Percentiles rank a stretch among this genome's conserved stretches.
Conservation (phyloP, 2,329 filamentous ascomycete genomes). For the Colletotrichum lini region DNA sequence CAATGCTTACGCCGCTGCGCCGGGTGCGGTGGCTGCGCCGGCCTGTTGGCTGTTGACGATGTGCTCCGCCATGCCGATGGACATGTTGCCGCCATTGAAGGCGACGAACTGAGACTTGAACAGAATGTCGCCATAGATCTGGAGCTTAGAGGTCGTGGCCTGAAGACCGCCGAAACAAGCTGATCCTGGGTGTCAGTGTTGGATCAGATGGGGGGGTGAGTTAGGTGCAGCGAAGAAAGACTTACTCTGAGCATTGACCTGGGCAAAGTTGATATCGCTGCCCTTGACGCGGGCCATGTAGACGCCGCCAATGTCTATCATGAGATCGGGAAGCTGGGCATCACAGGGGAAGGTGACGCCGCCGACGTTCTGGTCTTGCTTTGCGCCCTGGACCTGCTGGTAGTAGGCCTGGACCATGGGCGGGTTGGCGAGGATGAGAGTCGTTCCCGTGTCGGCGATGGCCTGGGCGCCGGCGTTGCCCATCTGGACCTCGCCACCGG, state of each 20-base stretch:
- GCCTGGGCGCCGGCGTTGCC: constrained; percentile 58
- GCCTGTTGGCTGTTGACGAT: constrained; percentile 31
- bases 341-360: constrained; percentile 65
- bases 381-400: constrained; percentile 59
- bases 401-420: constrained; percentile 66
- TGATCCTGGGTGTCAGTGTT: constrained; percentile 44
- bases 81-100: constrained; percentile 70
- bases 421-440: constrained; percentile 72
- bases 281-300: constrained; percentile 72
- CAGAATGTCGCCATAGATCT: constrained; percentile 75
- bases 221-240: too few relatives aligned
- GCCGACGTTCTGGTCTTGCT: constrained; percentile 55
- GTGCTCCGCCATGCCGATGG: constrained; percentile 63
- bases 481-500: constrained; percentile 54
- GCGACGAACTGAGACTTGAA: constrained; percentile 74
- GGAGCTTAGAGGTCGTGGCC: constrained; percentile 66
- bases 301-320: constrained; percentile 69
- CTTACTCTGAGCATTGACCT: constrained; percentile 66
- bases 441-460: constrained; percentile 73
- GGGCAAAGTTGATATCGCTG: constrained; percentile 66
- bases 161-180: constrained; percentile 80
- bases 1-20: constrained; percentile 41
- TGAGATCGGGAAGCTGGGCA: constrained; percentile 61
- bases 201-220: constrained; percentile 34
- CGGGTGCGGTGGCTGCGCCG: constrained; percentile 19